Base-by-base conservation (phyloP, 495 filamentous ascomycete genomes). In the Podospora pseudoanserina region DNA sequence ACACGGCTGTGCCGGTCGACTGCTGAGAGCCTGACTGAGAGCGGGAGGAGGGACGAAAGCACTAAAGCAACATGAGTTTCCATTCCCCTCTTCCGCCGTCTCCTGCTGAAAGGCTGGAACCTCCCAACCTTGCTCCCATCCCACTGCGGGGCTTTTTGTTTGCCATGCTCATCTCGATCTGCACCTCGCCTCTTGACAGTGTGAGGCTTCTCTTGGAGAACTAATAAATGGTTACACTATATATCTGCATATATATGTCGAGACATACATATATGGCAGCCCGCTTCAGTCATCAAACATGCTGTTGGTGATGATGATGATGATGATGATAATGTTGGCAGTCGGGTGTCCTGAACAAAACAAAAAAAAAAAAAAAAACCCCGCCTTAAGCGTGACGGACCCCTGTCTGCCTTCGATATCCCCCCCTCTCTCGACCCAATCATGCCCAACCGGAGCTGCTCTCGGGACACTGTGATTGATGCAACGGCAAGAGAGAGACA, bases 371-470 rank as follows among this genome's bases (percentile, higher is more conserved):
- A 5, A 32, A 0, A 32, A 32, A 4, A 16, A 18, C 53, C 59
- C 60, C 19, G 7, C 16, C 63, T 61, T 28, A 27, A 65, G 56
- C 32, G 56, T 7, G 5, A 62, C 28, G 18, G 18, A 15, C 63
- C 71, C 64, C 63, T 60, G 26, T 60, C 57, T 1, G 28, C 32
- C 18, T 54, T 53, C 23, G 34, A 20, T 32, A 27, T 39, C 30
- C 16, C 57, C 67, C 67, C 67, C 64, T 53, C 56, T 55, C 54
- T 18, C 53, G 28, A 68, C 74, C 74, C 74, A 76, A 76, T 73
- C 69, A 73, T 68, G 69, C 67, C 73, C 67, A 65, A 68, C 64
- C 20, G 16, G 32, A 49, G 32, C 23, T 56, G 30, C 19, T 34
- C 67, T 55, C 15, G 30, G 58, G 30, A 55, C 56, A 59, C 63